These are phyloP conservation scores for Monilinia aucupariae DNA, from an alignment of 2,329 filamentous ascomycete species.

Conservation along the genomic window DNA sequence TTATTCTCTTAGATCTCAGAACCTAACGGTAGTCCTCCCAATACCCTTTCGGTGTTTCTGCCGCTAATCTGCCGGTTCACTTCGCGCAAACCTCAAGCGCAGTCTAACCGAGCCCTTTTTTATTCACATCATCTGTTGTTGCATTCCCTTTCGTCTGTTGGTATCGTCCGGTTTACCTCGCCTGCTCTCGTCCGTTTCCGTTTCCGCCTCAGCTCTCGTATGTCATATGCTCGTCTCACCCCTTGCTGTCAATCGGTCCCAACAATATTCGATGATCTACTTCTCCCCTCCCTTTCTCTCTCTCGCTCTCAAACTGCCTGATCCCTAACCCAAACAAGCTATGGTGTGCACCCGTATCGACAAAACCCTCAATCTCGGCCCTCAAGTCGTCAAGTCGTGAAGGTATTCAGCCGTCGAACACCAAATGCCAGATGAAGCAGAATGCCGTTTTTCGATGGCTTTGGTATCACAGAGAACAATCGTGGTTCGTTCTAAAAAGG, in stretches of 20 bases:
- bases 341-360: not conserved
- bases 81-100: constrained; percentile 7
- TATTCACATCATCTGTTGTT: not conserved
- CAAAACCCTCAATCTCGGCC: not conserved
- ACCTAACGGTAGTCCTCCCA: not conserved
- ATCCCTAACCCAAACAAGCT: not conserved
- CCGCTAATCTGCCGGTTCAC: not conserved
- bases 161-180: not conserved
- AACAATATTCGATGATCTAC: not conserved
- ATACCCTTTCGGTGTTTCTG: not conserved
- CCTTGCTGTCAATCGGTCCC: too few relatives aligned
- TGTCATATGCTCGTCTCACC: not conserved
- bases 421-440: constrained; percentile 8
- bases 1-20: not conserved
- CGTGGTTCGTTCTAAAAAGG: too few relatives aligned
- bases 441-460: not conserved
- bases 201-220: too few relatives aligned
- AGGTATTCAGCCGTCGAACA: not conserved
- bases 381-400: not conserved
- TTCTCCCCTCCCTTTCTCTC: not conserved
- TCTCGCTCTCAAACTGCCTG: too few relatives aligned
- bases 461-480: too few relatives aligned
- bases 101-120: not conserved
- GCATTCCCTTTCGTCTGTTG: not conserved
- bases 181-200: not conserved